Conservation (phyloP, 139 green algal species). For the Haematococcus sp. region DNA sequence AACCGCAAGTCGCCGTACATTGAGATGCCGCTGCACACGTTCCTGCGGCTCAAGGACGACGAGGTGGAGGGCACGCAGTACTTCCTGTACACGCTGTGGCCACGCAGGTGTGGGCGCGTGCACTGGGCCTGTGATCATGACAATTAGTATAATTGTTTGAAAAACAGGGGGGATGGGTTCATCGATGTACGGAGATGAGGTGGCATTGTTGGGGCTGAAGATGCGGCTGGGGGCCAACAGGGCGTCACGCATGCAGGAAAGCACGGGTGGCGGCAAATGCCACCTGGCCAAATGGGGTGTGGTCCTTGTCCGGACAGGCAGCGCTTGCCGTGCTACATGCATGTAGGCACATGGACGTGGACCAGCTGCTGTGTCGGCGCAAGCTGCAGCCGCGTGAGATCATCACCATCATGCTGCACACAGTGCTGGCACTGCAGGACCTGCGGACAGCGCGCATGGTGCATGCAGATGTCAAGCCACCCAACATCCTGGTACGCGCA, state of each 20-base stretch:
- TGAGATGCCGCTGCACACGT: constrained; percentile 15
- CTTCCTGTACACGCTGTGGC: constrained; percentile 15
- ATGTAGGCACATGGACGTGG: constrained; percentile 14
- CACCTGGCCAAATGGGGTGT: too few relatives aligned
- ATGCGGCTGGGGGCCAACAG: too few relatives aligned
- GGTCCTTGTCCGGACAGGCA: too few relatives aligned
- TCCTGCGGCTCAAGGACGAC: constrained; percentile 11
- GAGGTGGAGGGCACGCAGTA: constrained; percentile 11
- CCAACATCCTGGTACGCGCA: constrained; percentile 6
- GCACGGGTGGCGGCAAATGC: too few relatives aligned
- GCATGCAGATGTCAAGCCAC: constrained; percentile 10
- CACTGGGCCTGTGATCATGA: background rate
- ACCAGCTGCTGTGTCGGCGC: constrained; percentile 10
- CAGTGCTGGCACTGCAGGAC: constrained; percentile 10
- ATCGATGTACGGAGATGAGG: too few relatives aligned
- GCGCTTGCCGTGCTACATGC: background rate
- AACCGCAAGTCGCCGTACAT: constrained; percentile 6
- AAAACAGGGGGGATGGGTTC: too few relatives aligned
- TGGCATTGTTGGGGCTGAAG: too few relatives aligned
- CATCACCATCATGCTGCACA: constrained; percentile 13
- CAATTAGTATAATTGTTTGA: background rate
- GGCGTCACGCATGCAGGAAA: too few relatives aligned
- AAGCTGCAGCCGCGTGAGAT: background rate
- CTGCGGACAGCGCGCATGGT: constrained; percentile 1
- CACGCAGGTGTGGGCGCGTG: background rate